Evolutionary conservation across 306 rosid species (phyloP), one percentile per base, ranked within the genome.

Genomic region (Boehmeria nivea): DNA sequence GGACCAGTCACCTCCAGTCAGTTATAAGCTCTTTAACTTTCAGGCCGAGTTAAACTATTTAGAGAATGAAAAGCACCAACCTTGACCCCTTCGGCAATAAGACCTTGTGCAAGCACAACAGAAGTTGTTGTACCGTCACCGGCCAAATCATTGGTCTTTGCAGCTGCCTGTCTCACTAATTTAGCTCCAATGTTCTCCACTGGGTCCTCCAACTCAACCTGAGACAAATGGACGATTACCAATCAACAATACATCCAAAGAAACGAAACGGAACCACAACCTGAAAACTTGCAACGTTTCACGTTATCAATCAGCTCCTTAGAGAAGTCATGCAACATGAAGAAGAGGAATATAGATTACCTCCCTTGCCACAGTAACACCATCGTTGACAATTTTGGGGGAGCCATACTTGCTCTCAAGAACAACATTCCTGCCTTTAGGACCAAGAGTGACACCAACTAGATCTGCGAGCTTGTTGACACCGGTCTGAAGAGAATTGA

Each of bases 131-230:
- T 93, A 43, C 99, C 99, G 33, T 93, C 99, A 68, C 99, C 99
- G 10, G 99, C 99, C 72, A 93, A 81, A 70, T 93, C 99, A 18
- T 93, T 93, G 42, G 99, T 93, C 83, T 93, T 93, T 12, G 99
- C 89, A 51, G 99, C 99, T 0, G 99, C 99, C 69, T 93, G 99
- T 61, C 99, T 83, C 67, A 93, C 99, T 71, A 93, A 61, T 76
- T 93, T 93, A 39, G 99, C 99, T 61, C 99, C 99, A 61, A 93
- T 93, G 74, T 93, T 93, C 82, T 93, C 99, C 45, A 93, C 99
- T 0, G 99, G 99, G 63, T 93, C 99, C 77, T 93, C 99, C 82
- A 93, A 81, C 62, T 88, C 99, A 69, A 91, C 99, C 99, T 91
- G 8, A 5, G 16, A 22, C 21, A 6, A 33, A 55, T 8, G 10